phyloP scores from a whole-genome alignment of 495 filamentous ascomycete genomes.

The Neurospora sublineolata region DNA sequence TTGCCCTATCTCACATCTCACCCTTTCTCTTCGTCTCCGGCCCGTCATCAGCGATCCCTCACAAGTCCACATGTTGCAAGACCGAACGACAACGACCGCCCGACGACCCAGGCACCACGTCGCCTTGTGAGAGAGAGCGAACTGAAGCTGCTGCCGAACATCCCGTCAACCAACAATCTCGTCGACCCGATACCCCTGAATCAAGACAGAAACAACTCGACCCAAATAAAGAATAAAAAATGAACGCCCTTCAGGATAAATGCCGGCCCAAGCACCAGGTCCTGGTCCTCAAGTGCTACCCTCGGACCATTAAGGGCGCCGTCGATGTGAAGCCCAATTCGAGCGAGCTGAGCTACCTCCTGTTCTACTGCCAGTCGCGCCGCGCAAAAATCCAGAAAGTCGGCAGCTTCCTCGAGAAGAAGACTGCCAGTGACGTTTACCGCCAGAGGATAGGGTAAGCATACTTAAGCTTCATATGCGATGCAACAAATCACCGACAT shows the following conservation, averaged over 20 bases:
- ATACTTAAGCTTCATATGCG: not conserved
- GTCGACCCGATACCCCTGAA: not conserved
- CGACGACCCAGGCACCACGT: not conserved
- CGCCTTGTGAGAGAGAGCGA: not conserved
- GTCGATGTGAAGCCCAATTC: constrained; percentile 86
- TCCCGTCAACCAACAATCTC: not conserved
- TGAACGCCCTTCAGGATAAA: constrained; percentile 46
- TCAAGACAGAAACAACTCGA: not conserved
- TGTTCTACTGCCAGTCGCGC: constrained; percentile 89
- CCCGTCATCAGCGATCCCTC: not conserved
- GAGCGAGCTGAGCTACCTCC: constrained; percentile 86
- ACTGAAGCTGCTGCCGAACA: not conserved
- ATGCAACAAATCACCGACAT: not conserved
- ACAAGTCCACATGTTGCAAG: not conserved
- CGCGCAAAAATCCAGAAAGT: constrained; percentile 91
- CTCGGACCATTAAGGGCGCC: constrained; percentile 74
- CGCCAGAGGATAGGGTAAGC: constrained; percentile 68
- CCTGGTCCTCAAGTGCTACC: constrained; percentile 86
- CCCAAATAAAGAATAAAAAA: constrained; percentile 23
- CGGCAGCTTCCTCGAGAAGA: constrained; percentile 79
- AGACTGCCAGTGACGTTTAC: constrained; percentile 77
- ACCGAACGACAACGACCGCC: not conserved
- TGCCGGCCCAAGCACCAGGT: constrained; percentile 88
- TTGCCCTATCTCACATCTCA: not conserved
- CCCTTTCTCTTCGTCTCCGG: not conserved